Evolutionary conservation across 352 stramenopile genomes (phyloP), one percentile per base, ranked within the genome.

Genomic region (Phytophthora fragariaefolia): DNA sequence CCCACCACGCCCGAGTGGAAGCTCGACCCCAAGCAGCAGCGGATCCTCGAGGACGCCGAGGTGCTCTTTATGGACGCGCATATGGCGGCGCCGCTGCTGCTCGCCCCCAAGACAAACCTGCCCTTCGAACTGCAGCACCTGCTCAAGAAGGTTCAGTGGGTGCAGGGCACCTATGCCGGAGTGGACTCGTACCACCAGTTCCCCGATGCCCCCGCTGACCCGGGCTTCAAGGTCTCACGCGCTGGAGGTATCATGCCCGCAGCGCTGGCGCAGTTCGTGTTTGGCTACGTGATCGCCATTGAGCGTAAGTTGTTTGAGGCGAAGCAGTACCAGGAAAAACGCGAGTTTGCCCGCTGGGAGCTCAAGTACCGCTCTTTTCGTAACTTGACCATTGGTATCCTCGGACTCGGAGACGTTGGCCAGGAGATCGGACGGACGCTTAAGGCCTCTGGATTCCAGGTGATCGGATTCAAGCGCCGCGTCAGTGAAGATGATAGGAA

Each of bases 381-480:
- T 6, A 43, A 78, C 8, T 23, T 91, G 43, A 89, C 79, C 3
- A 63, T 91, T 17, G 80, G 80, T 2, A 77, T 91, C 20, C 73
- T 91, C 22, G 83, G 83, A 1, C 67, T 91, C 6, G 83, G 82
- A 12, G 79, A 87, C 20, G 81, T 91, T 22, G 83, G 83, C 32
- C 76, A 89, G 52, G 79, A 77, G 42, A 86, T 90, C 43, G 83
- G 80, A 17, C 73, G 62, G 13, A 64, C 74, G 22, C 49, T 89
- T 49, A 91, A 85, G 45, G 63, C 59, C 0, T 77, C 76, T 0
- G 85, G 79, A 8, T 93, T 93, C 54, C 71, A 81, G 2, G 82
- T 91, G 10, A 43, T 78, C 9, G 85, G 85, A 4, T 90, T 93
- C 59, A 93, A 93, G 63, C 79, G 82, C n/a, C 72, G 64, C 22